These are phyloP conservation scores for Glycine soja DNA, from an alignment of 306 rosid genomes.

Conservation along the genomic window DNA sequence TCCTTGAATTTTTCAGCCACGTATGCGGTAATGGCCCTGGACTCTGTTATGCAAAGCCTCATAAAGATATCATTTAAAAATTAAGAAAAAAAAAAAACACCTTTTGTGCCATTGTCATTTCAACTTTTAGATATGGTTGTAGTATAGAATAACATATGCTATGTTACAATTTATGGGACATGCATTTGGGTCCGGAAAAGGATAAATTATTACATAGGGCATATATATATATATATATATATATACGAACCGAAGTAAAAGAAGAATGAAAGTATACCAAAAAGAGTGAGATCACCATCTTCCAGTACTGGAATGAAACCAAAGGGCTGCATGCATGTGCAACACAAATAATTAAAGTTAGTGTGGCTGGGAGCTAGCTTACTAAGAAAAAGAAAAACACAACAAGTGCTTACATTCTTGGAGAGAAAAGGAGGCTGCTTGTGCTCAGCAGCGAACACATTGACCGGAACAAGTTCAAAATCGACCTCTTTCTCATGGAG, in stretches of 20 bases:
- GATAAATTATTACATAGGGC: too few species aligned
- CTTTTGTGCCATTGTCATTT: neutral
- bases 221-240: too few species aligned
- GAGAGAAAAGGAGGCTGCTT: conserved; percentile 72
- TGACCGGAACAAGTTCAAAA: conserved; percentile 69
- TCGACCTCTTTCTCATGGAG: conserved; percentile 74
- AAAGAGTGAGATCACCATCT: conserved; percentile 76
- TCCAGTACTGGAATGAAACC: conserved; percentile 75
- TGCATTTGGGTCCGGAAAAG: too few species aligned
- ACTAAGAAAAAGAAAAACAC: neutral
- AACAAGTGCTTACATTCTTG: conserved; percentile 56
- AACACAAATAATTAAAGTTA: neutral
- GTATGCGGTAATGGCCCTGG: conserved; percentile 79
- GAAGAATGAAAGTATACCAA: conserved; percentile 57
- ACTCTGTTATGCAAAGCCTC: conserved; percentile 53
- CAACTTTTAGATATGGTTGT: neutral
- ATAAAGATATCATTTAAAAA: neutral
- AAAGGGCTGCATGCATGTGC: conserved; percentile 65
- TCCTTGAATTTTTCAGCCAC: conserved; percentile 76
- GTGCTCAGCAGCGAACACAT: conserved; percentile 62
- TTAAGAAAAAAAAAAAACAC: too few species aligned
- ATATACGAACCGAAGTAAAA: neutral
- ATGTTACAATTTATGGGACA: too few species aligned
- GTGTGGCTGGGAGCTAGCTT: neutral
- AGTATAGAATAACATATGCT: too few species aligned